Evolutionary conservation across 1,139 yeast genomes (phyloP).

Genomic region (Nakaseomyces delphensis): DNA sequence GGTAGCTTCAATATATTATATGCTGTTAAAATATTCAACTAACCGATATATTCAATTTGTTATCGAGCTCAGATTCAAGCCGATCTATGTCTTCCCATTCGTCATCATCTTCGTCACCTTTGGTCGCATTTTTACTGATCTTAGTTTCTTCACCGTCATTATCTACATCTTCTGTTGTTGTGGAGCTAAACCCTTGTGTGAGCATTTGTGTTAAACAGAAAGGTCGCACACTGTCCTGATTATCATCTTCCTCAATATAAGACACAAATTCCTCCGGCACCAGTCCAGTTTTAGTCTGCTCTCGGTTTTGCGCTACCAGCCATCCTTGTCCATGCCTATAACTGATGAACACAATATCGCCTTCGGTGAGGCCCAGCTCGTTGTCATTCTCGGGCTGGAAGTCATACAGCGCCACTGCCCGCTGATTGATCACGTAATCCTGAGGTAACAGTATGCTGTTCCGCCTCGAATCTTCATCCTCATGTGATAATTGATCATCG

Average conservation of each 20-base stretch:
- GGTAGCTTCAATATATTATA: no score
- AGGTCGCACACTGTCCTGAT: constrained; percentile 26
- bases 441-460: constrained; percentile 29
- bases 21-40: no score
- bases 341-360: constrained; percentile 77
- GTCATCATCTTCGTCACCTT: constrained; percentile 19
- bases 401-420: constrained; percentile 81
- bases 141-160: no score
- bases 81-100: constrained; percentile 35
- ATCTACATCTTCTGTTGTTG: not conserved
- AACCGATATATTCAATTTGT: constrained; percentile 13
- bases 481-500: constrained; percentile 25
- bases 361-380: constrained; percentile 69
- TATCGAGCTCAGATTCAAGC: constrained; percentile 15
- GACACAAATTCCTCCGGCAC: constrained; percentile 95
- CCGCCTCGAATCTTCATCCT: constrained; percentile 35
- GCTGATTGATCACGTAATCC: constrained; percentile 38
- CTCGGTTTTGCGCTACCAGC: constrained; percentile 62
- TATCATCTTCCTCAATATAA: constrained; percentile 32
- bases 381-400: constrained; percentile 91
- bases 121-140: no score
- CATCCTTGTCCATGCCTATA: constrained; percentile 97
- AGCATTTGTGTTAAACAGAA: constrained; percentile 29
- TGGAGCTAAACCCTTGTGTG: constrained; percentile 24
- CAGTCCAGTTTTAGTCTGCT: constrained; percentile 53